Evolutionary conservation across 805 yeast genomes (phyloP).

Genomic region (Candida vaughaniae): DNA sequence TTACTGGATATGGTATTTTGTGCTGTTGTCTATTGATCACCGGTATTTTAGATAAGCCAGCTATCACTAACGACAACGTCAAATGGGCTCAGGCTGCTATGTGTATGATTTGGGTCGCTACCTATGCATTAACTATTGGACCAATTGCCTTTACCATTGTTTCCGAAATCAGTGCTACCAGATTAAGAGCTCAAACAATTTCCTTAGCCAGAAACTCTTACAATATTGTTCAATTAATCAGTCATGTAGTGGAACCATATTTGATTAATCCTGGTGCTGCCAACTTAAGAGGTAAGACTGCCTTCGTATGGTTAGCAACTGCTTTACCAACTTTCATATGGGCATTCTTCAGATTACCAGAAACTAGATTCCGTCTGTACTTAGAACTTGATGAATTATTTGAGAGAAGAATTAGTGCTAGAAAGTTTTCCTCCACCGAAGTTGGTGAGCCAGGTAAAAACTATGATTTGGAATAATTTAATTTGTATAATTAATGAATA

Average conservation of each 20-base stretch:
- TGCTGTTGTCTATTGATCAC: constrained; percentile 34
- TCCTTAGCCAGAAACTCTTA: constrained; percentile 27
- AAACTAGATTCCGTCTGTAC: constrained; percentile 42
- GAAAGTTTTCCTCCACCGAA: constrained; percentile 14
- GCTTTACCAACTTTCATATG: constrained; percentile 29
- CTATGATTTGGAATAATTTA: not conserved
- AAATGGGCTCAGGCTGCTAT: constrained; percentile 23
- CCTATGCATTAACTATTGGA: constrained; percentile 42
- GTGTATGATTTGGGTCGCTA: constrained; percentile 17
- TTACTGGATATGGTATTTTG: constrained; percentile 34
- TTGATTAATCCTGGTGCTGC: constrained; percentile 39
- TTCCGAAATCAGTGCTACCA: constrained; percentile 38
- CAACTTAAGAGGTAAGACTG: constrained; percentile 43
- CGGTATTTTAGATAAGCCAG: constrained; percentile 32
- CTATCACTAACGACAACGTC: constrained; percentile 11
- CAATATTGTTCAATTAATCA: constrained; percentile 27
- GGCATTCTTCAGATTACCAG: constrained; percentile 53
- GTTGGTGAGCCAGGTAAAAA: not conserved
- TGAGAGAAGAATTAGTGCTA: constrained; percentile 32
- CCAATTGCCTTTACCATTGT: constrained; percentile 40
- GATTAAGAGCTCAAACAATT: constrained; percentile 38
- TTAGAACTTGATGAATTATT: constrained; percentile 47
- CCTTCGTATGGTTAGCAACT: constrained; percentile 38
- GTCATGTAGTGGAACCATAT: constrained; percentile 26
- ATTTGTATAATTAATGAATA: no score